These are phyloP conservation scores for Eimeria zaria DNA, from an alignment of 169 alveolate species.

Conservation along the genomic window DNA sequence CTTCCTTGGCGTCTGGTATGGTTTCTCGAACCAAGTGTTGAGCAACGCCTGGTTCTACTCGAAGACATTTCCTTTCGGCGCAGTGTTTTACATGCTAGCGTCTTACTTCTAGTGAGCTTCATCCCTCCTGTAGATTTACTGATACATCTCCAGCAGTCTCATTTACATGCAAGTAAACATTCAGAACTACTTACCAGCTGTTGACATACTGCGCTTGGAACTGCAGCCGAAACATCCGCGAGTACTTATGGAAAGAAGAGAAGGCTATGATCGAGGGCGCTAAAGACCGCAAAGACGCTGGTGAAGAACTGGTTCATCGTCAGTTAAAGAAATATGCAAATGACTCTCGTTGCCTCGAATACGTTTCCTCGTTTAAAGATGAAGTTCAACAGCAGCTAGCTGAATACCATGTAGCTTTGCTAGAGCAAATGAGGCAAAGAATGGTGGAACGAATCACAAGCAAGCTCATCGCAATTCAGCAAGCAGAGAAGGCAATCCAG, in stretches of 20 bases:
- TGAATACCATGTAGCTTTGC: conserved; percentile 81
- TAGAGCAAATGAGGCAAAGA: conserved; percentile 66
- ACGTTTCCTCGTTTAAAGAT: conserved; percentile 83
- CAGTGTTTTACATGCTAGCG: conserved; percentile 94
- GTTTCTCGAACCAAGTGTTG: conserved; percentile 92
- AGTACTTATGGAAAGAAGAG: conserved; percentile 92
- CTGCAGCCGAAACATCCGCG: conserved; percentile 89
- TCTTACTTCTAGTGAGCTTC: conserved; percentile 91
- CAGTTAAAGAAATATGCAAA: conserved; percentile 89
- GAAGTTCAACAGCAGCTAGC: conserved; percentile 85
- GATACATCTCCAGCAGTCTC: neutral
- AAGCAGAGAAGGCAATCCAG: conserved; percentile 83
- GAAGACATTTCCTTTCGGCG: conserved; percentile 94
- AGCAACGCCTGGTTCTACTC: conserved; percentile 95
- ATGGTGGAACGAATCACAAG: conserved; percentile 60
- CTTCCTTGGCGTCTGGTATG: conserved; percentile 94
- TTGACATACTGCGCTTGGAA: neutral
- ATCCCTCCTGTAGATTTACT: conserved; percentile 2
- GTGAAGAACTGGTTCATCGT: conserved; percentile 91
- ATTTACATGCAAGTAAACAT: neutral
- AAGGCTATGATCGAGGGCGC: conserved; percentile 90
- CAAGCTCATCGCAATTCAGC: conserved; percentile 83
- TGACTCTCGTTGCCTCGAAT: conserved; percentile 86
- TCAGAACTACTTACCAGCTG: neutral
- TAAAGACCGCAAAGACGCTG: conserved; percentile 89